A percentile compares a stretch with the other conserved stretches of the same genome.
Conservation (phyloP, 805 yeast genomes). For the Wickerhamiella sergipiensis region DNA sequence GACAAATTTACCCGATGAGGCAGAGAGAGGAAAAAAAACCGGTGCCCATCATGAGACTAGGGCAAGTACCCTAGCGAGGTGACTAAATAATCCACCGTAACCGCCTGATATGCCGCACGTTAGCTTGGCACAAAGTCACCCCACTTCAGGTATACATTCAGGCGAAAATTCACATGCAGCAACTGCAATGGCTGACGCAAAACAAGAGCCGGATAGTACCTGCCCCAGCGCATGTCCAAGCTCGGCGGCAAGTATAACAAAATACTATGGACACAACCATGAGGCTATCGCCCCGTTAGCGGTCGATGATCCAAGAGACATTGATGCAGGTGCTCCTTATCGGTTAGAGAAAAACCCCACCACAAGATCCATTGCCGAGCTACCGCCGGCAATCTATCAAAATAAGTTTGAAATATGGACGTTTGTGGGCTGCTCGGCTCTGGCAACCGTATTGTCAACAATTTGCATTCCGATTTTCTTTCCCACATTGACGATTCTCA, state of each 20-base stretch:
- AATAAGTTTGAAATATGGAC: slow-evolving; percentile 8
- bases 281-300: background rate
- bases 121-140: background rate
- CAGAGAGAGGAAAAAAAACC: background rate
- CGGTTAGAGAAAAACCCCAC: background rate
- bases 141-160: background rate
- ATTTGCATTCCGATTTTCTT: slow-evolving; percentile 67
- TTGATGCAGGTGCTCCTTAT: background rate
- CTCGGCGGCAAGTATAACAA: background rate
- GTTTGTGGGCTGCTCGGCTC: slow-evolving; percentile 6
- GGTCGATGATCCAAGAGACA: background rate
- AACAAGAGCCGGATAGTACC: background rate
- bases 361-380: background rate
- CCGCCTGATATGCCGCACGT: background rate
- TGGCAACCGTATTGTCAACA: slow-evolving; percentile 31
- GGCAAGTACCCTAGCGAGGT: background rate
- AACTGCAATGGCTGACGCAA: background rate
- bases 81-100: background rate
- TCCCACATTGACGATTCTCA: slow-evolving; percentile 55
- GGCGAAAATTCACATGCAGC: background rate
- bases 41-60: background rate
- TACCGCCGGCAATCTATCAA: background rate
- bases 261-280: background rate
- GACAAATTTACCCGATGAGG: background rate
- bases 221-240: background rate